Evolutionary conservation across 2,329 filamentous ascomycete genomes (phyloP).

Genomic region (Colletotrichum tofieldiae): DNA sequence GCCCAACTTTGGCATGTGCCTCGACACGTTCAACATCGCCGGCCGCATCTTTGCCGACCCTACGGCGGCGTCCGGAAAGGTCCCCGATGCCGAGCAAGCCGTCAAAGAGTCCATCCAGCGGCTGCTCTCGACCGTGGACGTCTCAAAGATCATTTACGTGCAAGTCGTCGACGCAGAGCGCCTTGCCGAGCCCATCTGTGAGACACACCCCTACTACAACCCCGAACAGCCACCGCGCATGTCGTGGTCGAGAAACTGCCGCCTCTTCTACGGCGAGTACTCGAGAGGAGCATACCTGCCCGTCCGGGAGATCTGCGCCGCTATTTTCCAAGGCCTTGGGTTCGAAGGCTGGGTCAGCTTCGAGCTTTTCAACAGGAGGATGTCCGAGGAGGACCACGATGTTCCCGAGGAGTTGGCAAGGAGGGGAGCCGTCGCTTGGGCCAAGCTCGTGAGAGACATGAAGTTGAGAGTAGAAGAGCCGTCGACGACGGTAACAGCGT

Average conservation of each 20-base stretch:
- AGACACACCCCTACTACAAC: constrained; percentile 56
- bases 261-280: constrained; percentile 70
- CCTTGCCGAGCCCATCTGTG: constrained; percentile 70
- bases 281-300: constrained; percentile 78
- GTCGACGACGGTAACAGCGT: constrained; percentile 52
- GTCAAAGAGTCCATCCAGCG: constrained; percentile 69
- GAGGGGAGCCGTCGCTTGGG: constrained; percentile 67
- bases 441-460: constrained; percentile 59
- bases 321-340: constrained; percentile 75
- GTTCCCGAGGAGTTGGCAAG: constrained; percentile 74
- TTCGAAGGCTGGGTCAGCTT: constrained; percentile 81
- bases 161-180: constrained; percentile 84
- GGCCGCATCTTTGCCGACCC: constrained; percentile 82
- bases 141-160: constrained; percentile 80
- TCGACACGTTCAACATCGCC: constrained; percentile 86
- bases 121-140: constrained; percentile 70
- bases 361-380: constrained; percentile 77
- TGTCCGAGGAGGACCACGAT: constrained; percentile 64
- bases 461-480: constrained; percentile 48
- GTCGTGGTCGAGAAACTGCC: constrained; percentile 85
- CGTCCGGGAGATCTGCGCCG: constrained; percentile 71
- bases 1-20: constrained; percentile 81
- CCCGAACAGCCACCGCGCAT: constrained; percentile 66
- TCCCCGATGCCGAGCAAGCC: constrained; percentile 67
- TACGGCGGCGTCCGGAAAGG: constrained; percentile 60